These are phyloP conservation scores for Daldinia concentrica DNA, from an alignment of 495 filamentous ascomycete species.

Conservation along the genomic window DNA sequence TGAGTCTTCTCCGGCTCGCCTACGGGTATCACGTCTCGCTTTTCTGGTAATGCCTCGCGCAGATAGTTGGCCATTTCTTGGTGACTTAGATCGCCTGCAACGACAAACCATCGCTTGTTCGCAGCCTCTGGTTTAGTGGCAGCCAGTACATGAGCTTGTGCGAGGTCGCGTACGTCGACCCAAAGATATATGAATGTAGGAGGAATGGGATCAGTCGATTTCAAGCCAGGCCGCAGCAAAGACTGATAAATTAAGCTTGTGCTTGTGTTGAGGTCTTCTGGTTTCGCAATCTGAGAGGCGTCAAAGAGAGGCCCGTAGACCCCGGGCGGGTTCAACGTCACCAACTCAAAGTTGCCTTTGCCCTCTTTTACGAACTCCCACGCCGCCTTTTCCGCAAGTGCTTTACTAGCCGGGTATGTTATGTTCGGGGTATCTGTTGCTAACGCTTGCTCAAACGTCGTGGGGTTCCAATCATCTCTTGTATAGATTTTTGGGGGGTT, in stretches of 20 bases:
- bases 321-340: constrained; percentile 75
- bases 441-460: constrained; percentile 60
- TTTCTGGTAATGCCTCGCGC: constrained; percentile 71
- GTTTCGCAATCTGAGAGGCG: constrained; percentile 54
- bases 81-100: constrained; percentile 69
- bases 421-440: constrained; percentile 30
- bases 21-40: constrained; percentile 66
- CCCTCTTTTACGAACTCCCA: constrained; percentile 85
- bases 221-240: constrained; percentile 68
- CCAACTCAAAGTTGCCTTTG: constrained; percentile 77
- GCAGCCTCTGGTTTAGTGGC: constrained; percentile 72
- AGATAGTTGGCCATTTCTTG: constrained; percentile 72
- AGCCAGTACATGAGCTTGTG: constrained; percentile 75
- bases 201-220: constrained; percentile 58
- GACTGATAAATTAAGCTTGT: constrained; percentile 61
- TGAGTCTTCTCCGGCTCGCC: constrained; percentile 52
- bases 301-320: constrained; percentile 74
- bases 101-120: constrained; percentile 75
- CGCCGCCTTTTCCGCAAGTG: constrained; percentile 65
- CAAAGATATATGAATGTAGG: constrained; percentile 66
- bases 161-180: constrained; percentile 77
- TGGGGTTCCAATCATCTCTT: constrained; percentile 55
- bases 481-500: constrained; percentile 52
- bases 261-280: constrained; percentile 72
- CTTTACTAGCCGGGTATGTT: constrained; percentile 58